These are phyloP conservation scores for Tricholomella constricta DNA, from an alignment of 768 basidiomycete genomes.

Conservation along the genomic window DNA sequence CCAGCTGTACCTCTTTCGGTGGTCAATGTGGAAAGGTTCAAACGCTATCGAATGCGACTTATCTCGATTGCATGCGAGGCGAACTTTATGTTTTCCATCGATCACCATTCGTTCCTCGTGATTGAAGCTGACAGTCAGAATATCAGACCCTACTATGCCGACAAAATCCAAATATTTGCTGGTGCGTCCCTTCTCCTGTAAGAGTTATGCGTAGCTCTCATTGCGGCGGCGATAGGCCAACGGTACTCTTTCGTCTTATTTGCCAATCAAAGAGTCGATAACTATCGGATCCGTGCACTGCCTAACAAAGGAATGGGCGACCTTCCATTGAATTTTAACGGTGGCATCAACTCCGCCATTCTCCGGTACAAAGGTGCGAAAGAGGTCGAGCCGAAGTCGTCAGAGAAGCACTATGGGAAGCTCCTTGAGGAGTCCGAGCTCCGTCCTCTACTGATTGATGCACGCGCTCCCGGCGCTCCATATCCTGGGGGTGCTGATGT, in stretches of 20 bases:
- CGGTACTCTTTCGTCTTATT: conserved; percentile 39
- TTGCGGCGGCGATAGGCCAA: conserved; percentile 11
- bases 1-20: conserved; percentile 29
- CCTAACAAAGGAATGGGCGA: conserved; percentile 18
- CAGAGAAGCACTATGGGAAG: conserved; percentile 18
- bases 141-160: conserved; percentile 42
- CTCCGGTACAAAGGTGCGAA: conserved; percentile 50
- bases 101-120: conserved; percentile 38
- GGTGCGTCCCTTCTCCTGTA: conserved; percentile 7
- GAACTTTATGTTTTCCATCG: conserved; percentile 44
- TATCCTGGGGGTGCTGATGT: conserved; percentile 42
- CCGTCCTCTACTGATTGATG: conserved; percentile 30
- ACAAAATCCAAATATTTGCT: conserved; percentile 43
- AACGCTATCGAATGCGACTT: conserved; percentile 39
- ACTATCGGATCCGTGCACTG: conserved; percentile 51
- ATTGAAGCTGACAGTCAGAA: conserved; percentile 54
- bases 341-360: conserved; percentile 50
- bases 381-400: conserved; percentile 42
- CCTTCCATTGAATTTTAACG: conserved; percentile 24
- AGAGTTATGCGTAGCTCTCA: too few species aligned
- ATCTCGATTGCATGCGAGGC: conserved; percentile 36
- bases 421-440: conserved; percentile 40
- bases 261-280: conserved; percentile 47
- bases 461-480: conserved; percentile 30
- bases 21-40: conserved; percentile 32